Evolutionary conservation across 495 filamentous ascomycete species (phyloP).

Genomic region (Penicillium paxilli): DNA sequence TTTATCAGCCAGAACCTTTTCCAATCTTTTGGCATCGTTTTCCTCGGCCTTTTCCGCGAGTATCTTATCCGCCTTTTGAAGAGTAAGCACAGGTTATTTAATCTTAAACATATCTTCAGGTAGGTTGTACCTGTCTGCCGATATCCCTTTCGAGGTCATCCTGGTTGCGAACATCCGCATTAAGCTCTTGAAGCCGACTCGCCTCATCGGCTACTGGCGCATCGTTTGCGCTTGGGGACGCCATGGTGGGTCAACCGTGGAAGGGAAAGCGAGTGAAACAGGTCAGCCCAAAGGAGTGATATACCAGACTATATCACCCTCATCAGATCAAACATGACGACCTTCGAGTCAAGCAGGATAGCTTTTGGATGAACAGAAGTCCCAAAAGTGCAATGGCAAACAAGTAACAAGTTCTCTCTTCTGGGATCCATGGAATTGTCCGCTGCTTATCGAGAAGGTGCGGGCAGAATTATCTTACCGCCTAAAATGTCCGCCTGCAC

Average conservation of each 20-base stretch:
- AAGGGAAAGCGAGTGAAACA: not conserved
- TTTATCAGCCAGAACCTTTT: slow-evolving; percentile 67
- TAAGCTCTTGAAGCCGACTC: slow-evolving; percentile 62
- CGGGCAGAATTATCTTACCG: no score
- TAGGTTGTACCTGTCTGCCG: slow-evolving; percentile 41
- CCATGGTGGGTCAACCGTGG: not conserved
- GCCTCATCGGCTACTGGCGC: slow-evolving; percentile 42
- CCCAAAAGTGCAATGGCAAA: not conserved
- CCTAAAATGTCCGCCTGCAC: no score
- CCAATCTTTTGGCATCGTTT: slow-evolving; percentile 80
- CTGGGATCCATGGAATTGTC: no score
- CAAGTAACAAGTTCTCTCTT: no score
- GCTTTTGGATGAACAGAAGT: not conserved
- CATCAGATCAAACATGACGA: no score
- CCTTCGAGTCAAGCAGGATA: not conserved
- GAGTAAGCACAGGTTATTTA: slow-evolving; percentile 9
- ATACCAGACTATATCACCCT: slow-evolving; percentile 9
- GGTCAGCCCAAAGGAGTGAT: slow-evolving; percentile 1
- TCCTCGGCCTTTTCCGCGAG: slow-evolving; percentile 84
- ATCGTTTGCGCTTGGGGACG: not conserved
- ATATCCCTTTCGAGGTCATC: slow-evolving; percentile 82
- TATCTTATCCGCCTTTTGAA: slow-evolving; percentile 66
- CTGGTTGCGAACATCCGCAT: slow-evolving; percentile 76
- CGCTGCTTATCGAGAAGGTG: no score
- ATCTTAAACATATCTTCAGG: not conserved